Evolutionary conservation across 441 rosid genomes (phyloP), one percentile per base, ranked within the genome.

Genomic region (Arabidopsis hybrid): DNA sequence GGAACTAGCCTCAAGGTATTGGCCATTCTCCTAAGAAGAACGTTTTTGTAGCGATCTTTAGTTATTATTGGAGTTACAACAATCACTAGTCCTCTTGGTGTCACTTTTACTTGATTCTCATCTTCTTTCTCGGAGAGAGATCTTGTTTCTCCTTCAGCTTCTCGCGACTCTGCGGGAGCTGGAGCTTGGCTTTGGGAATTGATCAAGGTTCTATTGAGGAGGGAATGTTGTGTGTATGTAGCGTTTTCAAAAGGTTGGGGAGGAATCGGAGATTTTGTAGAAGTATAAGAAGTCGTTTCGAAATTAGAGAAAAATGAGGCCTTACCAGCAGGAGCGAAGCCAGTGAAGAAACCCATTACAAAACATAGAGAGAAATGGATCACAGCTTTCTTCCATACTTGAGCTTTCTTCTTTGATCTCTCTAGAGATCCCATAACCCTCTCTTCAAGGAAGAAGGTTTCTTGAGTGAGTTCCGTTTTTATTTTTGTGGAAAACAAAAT

Each of bases 261-360:
- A 4, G 83, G 40, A 51, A 70, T 60, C 2, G 79, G 81, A 21
- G 83, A 75, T 56, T 62, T 79, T 9, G 61, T 73, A 31, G 82
- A 63, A 34, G 82, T 34, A 58, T 64, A 32, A 40, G 60, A 40
- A 11, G 14, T 65, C 18, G 49, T 64, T 34, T 45, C 67, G 3
- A 16, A 76, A 53, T 50, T 58, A 17, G 88, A 65, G 51, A 88
- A 83, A 18, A 75, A 26, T 9, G 91, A 76, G 77, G 79, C 43
- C 42, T 88, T 89, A 17, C 86, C 82, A 3, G 88, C 71, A 13
- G 95, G 97, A 72, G 96, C 92, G 78, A 93, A 87, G 38, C 99
- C 99, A 47, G 86, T 76, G 86, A 93, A 89, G 73, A 91, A 93
- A 13, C 99, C 99, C 91, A 93, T 91, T 14, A 89, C 87, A 62